A percentile compares a stretch with the other conserved stretches of the same genome.
phyloP scores from a whole-genome alignment of 805 yeast genomes.

The Starmerella cellae region DNA sequence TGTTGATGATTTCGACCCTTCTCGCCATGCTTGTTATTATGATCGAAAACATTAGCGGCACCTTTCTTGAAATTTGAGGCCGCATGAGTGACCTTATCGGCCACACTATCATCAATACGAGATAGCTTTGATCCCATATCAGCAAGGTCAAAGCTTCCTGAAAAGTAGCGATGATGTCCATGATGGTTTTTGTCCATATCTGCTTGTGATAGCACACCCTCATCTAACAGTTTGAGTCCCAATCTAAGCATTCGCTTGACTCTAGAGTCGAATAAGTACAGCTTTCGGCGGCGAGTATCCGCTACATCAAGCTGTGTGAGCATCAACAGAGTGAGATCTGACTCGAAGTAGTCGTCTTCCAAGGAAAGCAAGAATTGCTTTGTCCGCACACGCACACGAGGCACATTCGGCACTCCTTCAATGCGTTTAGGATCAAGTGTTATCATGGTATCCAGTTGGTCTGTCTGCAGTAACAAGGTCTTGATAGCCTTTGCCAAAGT shows the following conservation, averaged over 20 bases:
- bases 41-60: constrained; percentile 1
- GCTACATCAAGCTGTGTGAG: constrained; percentile 40
- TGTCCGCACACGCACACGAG: constrained; percentile 43
- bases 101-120: neutral
- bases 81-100: neutral
- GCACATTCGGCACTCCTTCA: constrained; percentile 24
- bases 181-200: neutral
- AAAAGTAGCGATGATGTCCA: neutral
- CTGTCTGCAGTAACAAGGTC: constrained; percentile 33
- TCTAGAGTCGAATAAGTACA: constrained; percentile 10
- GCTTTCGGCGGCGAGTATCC: constrained; percentile 8
- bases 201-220: neutral
- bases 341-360: constrained; percentile 86
- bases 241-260: constrained; percentile 11
- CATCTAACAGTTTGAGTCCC: constrained; percentile 5
- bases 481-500: constrained; percentile 52
- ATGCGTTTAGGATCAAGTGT: constrained; percentile 22
- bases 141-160: neutral
- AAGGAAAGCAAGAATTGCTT: constrained; percentile 47
- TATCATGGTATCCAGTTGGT: constrained; percentile 18
- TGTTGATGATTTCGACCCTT: neutral
- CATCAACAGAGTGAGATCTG: constrained; percentile 49
- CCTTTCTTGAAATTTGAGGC: neutral
- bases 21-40: neutral
- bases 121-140: neutral